Evolutionary conservation across 108 stramenopile genomes (phyloP).

Genomic region (Discostella stelligeroides): DNA sequence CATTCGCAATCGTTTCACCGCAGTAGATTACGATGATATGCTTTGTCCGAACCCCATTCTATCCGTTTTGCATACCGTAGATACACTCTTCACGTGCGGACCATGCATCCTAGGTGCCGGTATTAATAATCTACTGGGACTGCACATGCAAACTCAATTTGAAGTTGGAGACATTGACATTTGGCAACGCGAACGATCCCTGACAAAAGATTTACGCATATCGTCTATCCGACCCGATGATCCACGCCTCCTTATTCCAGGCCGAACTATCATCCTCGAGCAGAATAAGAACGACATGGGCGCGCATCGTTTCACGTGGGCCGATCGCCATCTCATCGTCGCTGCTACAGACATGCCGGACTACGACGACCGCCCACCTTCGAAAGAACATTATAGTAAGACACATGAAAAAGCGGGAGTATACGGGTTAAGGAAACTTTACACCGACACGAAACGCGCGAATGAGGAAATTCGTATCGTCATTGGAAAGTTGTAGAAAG

Average conservation of each 20-base stretch:
- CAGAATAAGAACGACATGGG: constrained; percentile 91
- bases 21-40: constrained; percentile 73
- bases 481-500: constrained; percentile 38
- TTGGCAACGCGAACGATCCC: constrained; percentile 44
- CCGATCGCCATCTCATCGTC: constrained; percentile 80
- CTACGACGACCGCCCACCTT: constrained; percentile 72
- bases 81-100: constrained; percentile 79
- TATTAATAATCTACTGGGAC: constrained; percentile 76
- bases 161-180: constrained; percentile 69
- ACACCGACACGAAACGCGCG: constrained; percentile 47
- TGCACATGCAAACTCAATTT: constrained; percentile 72
- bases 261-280: constrained; percentile 72
- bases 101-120: constrained; percentile 80
- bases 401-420: constrained; percentile 49
- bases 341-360: constrained; percentile 88
- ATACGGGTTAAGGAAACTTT: constrained; percentile 58
- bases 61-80: constrained; percentile 71
- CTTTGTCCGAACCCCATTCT: constrained; percentile 76
- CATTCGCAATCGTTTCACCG: constrained; percentile 77
- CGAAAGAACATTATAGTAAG: constrained; percentile 51
- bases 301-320: constrained; percentile 83
- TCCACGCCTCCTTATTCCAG: constrained; percentile 58
- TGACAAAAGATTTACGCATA: constrained; percentile 32
- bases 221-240: constrained; percentile 30
- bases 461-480: constrained; percentile 63